These are phyloP conservation scores for Capsicum rhomboideum DNA, from an alignment of 257 asterid genomes.

Conservation along the genomic window DNA sequence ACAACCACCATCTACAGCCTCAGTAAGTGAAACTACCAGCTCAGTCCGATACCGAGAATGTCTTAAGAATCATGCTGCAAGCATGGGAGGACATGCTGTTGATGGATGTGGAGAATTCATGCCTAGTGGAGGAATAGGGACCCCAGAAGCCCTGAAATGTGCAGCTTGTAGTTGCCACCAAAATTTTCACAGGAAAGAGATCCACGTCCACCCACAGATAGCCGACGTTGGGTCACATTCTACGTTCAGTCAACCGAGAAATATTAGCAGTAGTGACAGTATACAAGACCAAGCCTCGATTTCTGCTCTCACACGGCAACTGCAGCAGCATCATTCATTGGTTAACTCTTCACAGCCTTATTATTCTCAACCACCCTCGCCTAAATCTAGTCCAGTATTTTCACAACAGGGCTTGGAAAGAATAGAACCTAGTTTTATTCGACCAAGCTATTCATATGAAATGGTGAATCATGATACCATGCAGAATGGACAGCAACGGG, in stretches of 20 bases:
- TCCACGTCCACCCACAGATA: background rate
- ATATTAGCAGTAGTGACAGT: background rate
- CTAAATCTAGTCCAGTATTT: slow-evolving; percentile 30
- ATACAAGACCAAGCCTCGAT: background rate
- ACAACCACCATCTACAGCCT: background rate
- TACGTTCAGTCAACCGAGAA: background rate
- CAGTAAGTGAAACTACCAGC: background rate
- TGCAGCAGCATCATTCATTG: slow-evolving; percentile 13
- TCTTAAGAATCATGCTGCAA: slow-evolving; percentile 1
- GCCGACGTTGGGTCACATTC: background rate
- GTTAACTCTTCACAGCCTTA: slow-evolving; percentile 30
- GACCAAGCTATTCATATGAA: slow-evolving; percentile 46
- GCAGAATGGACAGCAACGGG: slow-evolving; percentile 46
- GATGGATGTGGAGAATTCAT: background rate
- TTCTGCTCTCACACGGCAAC: background rate
- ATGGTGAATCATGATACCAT: slow-evolving; percentile 31
- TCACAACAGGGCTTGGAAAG: slow-evolving; percentile 36
- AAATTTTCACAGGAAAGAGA: background rate
- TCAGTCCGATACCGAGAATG: background rate
- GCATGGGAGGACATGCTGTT: background rate
- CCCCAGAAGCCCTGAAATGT: background rate
- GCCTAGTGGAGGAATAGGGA: background rate
- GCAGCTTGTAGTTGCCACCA: background rate
- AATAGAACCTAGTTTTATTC: slow-evolving; percentile 28
- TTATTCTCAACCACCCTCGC: slow-evolving; percentile 35